Evolutionary conservation across 2,329 filamentous ascomycete species (phyloP), one percentile per base, ranked within the genome.

Genomic region (Gliomastix tumulicola): DNA sequence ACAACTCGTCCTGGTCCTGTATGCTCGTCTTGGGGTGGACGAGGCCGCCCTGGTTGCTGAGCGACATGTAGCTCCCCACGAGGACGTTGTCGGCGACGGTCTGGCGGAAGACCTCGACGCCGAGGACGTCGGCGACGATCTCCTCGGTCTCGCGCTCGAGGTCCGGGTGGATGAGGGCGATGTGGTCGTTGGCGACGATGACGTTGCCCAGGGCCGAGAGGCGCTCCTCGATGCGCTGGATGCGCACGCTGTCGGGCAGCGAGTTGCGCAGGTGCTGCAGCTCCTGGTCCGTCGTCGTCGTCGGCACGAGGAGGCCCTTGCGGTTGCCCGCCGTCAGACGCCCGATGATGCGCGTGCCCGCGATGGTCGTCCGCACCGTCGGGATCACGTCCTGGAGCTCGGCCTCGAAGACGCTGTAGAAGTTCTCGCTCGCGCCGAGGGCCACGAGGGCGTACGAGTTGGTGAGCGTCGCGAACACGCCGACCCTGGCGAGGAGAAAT

Each of bases 381-480:
- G 92, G 92, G 53, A 98, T 90, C 45, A 96, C 81, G 69, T 97
- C 92, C 71, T 94, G 88, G 44, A 98, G 76, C 71, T 98, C 92
- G 45, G 90, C 83, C 74, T 98, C 92, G 69, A 98, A 97, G 60
- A 97, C 79, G 71, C 87, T 88, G 80, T 97, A 97, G 67, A 98
- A 98, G 77, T 97, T 97, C 74, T 96, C 89, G 56, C 88, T 95
- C 52, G 87, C 89, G 57, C 92, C 92, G 48, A 95, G 79, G 47
- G 90, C 89, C 51, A 96, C 88, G 53, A 98, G 76, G 51, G 89
- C 88, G 66, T 95, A 98, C 42, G 88, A 90, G 68, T 98, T 98
- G 50, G 92, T 98, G 59, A 98, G 84, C 44, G 88, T 95, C 43
- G 89, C 69, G 66, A 98, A 98, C 58, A 97, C 92, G 61, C 92